These are phyloP conservation scores for Conticribra guillardii DNA, from an alignment of 108 stramenopile genomes.

Conservation along the genomic window DNA sequence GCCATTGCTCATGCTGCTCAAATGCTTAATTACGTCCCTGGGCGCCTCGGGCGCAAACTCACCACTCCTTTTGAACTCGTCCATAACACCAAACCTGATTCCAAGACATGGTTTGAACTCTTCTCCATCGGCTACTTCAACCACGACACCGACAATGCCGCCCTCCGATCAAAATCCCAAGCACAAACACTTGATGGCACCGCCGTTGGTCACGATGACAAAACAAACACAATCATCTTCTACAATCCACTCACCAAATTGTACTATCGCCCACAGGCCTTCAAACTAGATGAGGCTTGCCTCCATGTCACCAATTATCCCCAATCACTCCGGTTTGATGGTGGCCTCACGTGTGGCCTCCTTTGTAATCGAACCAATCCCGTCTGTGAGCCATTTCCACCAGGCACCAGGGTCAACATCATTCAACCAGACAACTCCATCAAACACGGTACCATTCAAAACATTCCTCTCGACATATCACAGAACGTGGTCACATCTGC, in stretches of 20 bases:
- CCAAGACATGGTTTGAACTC: conserved; percentile 33
- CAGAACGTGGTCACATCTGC: background rate
- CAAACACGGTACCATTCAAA: background rate
- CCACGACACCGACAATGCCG: background rate
- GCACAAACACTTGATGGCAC: conserved; percentile 25
- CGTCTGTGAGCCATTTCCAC: conserved; percentile 8
- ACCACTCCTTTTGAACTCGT: conserved; percentile 25
- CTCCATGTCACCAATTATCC: conserved; percentile 2
- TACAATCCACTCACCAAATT: conserved; percentile 14
- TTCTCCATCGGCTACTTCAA: conserved; percentile 27
- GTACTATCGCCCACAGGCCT: conserved; percentile 1
- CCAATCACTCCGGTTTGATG: conserved; percentile 1
- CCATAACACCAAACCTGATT: conserved; percentile 4
- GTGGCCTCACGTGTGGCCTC: conserved; percentile 10
- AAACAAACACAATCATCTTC: too few species aligned
- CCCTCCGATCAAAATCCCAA: background rate
- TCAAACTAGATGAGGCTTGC: conserved; percentile 5
- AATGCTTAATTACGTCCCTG: conserved; percentile 32
- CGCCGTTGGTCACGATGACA: conserved; percentile 13
- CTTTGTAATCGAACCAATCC: conserved; percentile 6
- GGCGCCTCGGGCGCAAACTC: too few species aligned
- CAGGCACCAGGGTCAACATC: conserved; percentile 2
- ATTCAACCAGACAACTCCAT: too few species aligned
- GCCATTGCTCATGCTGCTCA: conserved; percentile 10
- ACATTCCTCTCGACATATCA: background rate